Percentiles rank a stretch among this genome's conserved stretches.
phyloP scores from a whole-genome alignment of 2,329 filamentous ascomycete species.

The Ascocoryne sarcoides region DNA sequence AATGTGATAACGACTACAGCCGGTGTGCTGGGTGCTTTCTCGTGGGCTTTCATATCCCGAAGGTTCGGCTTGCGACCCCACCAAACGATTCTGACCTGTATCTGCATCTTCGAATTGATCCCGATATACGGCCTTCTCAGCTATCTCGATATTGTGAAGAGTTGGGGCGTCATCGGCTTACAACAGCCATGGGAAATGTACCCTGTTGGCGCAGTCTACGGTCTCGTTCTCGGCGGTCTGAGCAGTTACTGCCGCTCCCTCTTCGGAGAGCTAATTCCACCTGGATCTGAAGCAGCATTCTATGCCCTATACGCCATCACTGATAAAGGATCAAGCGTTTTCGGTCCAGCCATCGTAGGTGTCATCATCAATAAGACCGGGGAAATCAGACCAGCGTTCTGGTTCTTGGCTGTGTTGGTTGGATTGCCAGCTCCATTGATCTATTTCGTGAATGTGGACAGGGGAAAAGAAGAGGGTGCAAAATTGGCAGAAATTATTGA shows the following conservation, averaged over 20 bases:
- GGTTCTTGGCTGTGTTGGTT: conserved; percentile 81
- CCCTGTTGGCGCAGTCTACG: conserved; percentile 80
- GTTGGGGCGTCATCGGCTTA: conserved; percentile 71
- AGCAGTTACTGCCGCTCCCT: conserved; percentile 87
- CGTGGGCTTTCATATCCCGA: conserved; percentile 74
- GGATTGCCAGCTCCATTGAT: conserved; percentile 78
- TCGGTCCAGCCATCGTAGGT: conserved; percentile 89
- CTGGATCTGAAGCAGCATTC: conserved; percentile 90
- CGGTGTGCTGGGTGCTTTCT: conserved; percentile 81
- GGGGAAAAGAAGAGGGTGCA: conserved; percentile 61
- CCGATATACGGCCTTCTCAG: conserved; percentile 85
- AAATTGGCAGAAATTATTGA: conserved; percentile 53
- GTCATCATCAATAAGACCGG: conserved; percentile 80
- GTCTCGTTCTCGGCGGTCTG: conserved; percentile 86
- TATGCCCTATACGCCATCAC: conserved; percentile 84
- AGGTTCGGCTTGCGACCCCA: conserved; percentile 62
- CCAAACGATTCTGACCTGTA: conserved; percentile 88
- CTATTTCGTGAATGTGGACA: conserved; percentile 74
- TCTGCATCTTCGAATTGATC: conserved; percentile 83
- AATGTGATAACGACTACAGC: conserved; percentile 82
- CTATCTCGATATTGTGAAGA: conserved; percentile 71
- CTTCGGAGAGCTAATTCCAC: conserved; percentile 88
- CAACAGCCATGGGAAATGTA: conserved; percentile 98
- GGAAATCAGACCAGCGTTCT: conserved; percentile 79
- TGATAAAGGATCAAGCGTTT: conserved; percentile 89